Conservation (phyloP, 148 eudicot species). For the Chenopodium quinoa region DNA sequence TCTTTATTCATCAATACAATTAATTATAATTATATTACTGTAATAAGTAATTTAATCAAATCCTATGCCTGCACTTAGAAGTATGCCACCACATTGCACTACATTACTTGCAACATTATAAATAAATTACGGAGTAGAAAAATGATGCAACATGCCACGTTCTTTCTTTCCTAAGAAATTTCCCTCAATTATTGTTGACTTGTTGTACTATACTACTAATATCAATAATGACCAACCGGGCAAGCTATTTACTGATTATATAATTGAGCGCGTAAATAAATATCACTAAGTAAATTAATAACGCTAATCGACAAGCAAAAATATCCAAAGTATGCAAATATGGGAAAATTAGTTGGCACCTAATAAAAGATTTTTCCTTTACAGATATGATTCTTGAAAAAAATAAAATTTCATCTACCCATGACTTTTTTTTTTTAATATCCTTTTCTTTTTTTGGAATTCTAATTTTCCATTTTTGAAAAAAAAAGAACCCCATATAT, state of each 20-base stretch:
- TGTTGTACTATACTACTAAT: too few relatives aligned
- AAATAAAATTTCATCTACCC: not conserved
- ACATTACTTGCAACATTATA: not conserved
- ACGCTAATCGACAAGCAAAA: not conserved
- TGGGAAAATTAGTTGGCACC: not conserved
- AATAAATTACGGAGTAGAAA: not conserved
- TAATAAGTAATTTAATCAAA: not conserved
- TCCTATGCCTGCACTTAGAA: not conserved
- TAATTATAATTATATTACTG: not conserved
- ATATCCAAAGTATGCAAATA: not conserved
- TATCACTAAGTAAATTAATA: not conserved
- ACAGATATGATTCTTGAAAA: conserved; percentile 5
- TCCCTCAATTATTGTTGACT: not conserved
- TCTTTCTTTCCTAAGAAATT: not conserved
- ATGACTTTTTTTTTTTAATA: not conserved
- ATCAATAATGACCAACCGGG: conserved; percentile 2
- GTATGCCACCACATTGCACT: not conserved
- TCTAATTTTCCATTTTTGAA: conserved; percentile 7
- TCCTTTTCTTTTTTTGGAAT: conserved; percentile 4
- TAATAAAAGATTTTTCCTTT: not conserved
- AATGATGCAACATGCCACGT: not conserved
- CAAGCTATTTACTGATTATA: not conserved
- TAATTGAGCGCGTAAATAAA: not conserved
- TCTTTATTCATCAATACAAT: not conserved
- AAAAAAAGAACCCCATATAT: not conserved